Evolutionary conservation across 2,329 filamentous ascomycete species (phyloP).

Genomic region (Pseudogymnoascus sp.): DNA sequence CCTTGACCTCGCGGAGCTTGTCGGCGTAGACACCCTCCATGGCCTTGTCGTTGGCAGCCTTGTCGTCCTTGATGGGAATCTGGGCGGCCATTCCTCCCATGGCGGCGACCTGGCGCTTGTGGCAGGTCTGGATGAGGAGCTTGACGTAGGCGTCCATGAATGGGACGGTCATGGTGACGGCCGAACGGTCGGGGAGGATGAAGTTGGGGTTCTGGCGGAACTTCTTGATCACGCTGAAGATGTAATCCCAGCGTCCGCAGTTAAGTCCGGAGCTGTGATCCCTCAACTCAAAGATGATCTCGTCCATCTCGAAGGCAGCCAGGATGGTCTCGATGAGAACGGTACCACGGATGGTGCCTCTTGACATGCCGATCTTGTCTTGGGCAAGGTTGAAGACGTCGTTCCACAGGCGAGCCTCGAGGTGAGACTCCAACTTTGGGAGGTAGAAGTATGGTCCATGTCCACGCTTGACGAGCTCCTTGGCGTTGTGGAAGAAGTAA

Average conservation of each 20-base stretch:
- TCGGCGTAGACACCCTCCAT: constrained; percentile 91
- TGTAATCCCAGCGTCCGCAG: constrained; percentile 99
- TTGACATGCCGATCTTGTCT: constrained; percentile 80
- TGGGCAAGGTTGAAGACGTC: constrained; percentile 94
- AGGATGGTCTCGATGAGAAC: constrained; percentile 97
- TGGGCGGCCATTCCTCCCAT: constrained; percentile 99
- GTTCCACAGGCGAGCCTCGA: constrained; percentile 96
- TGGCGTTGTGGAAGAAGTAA: constrained; percentile 98
- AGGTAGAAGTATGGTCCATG: constrained; percentile 95
- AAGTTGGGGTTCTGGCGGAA: constrained; percentile 94
- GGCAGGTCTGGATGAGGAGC: constrained; percentile 96
- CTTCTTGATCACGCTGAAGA: constrained; percentile 99
- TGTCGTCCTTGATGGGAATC: constrained; percentile 96
- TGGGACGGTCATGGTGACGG: constrained; percentile 94
- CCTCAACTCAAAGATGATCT: constrained; percentile 98
- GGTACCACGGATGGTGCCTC: constrained; percentile 89
- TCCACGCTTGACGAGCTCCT: constrained; percentile 75
- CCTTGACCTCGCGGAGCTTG: constrained; percentile 91
- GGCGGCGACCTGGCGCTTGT: constrained; percentile 91
- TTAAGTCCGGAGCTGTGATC: constrained; percentile 95
- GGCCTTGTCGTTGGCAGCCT: constrained; percentile 80
- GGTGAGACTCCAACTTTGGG: constrained; percentile 95
- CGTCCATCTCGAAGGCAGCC: constrained; percentile 98
- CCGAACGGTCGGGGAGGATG: constrained; percentile 81
- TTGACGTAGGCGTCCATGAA: constrained; percentile 99